A percentile compares a stretch with the other conserved stretches of the same genome.
Conservation (phyloP, 345 rosid species). For the Acer yangbiense region DNA sequence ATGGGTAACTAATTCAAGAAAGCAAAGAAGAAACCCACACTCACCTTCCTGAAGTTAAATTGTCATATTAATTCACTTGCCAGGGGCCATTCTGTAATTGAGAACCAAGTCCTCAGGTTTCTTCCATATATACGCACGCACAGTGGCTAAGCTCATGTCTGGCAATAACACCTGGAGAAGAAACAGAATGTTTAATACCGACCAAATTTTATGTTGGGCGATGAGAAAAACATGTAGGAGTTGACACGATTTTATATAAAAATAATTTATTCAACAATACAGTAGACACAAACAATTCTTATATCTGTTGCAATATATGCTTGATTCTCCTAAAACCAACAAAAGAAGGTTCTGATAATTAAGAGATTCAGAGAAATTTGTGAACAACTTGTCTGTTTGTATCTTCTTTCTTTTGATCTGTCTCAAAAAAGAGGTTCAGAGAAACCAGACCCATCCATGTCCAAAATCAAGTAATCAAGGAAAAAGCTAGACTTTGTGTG, state of each 20-base stretch:
- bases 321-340: neutral
- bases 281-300: neutral
- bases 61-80: conserved; percentile 52
- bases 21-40: conserved; percentile 1
- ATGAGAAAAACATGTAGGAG: neutral
- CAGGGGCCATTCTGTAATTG: conserved; percentile 74
- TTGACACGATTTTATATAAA: neutral
- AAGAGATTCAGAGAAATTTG: neutral
- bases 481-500: neutral
- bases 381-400: neutral
- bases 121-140: conserved; percentile 93
- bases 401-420: neutral
- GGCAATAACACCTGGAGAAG: conserved; percentile 79
- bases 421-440: neutral
- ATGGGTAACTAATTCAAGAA: no score
- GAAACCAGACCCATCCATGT: neutral
- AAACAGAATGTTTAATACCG: neutral
- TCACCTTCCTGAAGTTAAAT: conserved; percentile 24
- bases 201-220: neutral
- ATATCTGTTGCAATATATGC: neutral
- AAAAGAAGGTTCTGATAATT: neutral
- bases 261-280: neutral
- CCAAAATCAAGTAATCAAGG: conserved; percentile 7
- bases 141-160: conserved; percentile 98
- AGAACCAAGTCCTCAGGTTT: conserved; percentile 94